A percentile compares a stretch with the other conserved stretches of the same genome.
phyloP scores from a whole-genome alignment of 1,284 basidiomycete genomes.

The Marasmius sp. region DNA sequence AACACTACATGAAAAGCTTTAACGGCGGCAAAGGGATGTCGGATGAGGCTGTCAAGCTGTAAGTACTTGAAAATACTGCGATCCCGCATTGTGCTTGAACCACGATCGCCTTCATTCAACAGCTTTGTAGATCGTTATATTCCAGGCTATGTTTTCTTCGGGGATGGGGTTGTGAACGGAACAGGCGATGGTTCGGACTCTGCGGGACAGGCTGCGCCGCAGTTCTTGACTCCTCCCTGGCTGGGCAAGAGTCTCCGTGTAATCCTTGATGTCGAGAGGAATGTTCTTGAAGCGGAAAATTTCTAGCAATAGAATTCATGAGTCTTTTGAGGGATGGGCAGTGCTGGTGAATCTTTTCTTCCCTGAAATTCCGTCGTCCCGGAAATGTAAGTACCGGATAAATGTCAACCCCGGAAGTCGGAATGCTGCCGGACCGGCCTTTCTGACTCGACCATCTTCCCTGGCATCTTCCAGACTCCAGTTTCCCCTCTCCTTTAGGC shows the following conservation, averaged over 20 bases:
- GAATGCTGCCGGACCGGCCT: too few species aligned
- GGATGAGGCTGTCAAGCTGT: slow-evolving; percentile 75
- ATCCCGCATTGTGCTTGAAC: background rate
- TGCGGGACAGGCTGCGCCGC: slow-evolving; percentile 2
- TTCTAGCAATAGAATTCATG: slow-evolving; percentile 16
- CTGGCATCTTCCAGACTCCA: background rate
- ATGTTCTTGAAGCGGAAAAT: slow-evolving; percentile 29
- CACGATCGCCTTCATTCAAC: slow-evolving; percentile 3
- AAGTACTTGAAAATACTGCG: slow-evolving; percentile 25
- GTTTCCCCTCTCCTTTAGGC: background rate
- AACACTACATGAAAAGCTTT: slow-evolving; percentile 79
- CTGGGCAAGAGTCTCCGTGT: slow-evolving; percentile 40
- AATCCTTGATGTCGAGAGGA: slow-evolving; percentile 41
- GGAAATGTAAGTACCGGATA: too few species aligned
- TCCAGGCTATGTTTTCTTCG: slow-evolving; percentile 82
- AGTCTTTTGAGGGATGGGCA: background rate
- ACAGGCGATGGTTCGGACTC: slow-evolving; percentile 9
- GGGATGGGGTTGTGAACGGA: slow-evolving; percentile 39
- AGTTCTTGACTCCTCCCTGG: slow-evolving; percentile 34
- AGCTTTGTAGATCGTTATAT: slow-evolving; percentile 83
- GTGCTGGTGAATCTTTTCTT: background rate
- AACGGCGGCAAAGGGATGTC: slow-evolving; percentile 88
- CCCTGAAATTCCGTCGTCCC: too few species aligned
- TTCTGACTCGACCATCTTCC: too few species aligned
- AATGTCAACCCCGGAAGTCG: too few species aligned